Percentiles rank a stretch among this genome's conserved stretches.
Conservation (phyloP, 257 asterid species). For the Lavandula angustifolia region DNA sequence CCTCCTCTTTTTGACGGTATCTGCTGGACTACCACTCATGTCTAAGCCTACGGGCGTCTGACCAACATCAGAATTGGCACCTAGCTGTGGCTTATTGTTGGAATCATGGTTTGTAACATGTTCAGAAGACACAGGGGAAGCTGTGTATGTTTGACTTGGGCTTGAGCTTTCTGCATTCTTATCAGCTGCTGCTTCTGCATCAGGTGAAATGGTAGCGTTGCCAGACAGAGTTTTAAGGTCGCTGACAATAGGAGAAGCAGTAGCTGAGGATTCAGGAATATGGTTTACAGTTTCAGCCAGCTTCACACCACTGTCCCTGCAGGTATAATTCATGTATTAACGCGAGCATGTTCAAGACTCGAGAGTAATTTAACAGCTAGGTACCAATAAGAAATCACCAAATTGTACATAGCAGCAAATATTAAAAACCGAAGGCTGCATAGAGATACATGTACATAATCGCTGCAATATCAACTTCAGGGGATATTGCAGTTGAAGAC, state of each 20-base stretch:
- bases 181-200: constrained; percentile 39
- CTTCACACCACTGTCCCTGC: constrained; percentile 62
- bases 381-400: constrained; percentile 14
- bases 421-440: constrained; percentile 13
- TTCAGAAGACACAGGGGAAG: constrained; percentile 53
- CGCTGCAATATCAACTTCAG: constrained; percentile 10
- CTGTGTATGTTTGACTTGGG: constrained; percentile 49
- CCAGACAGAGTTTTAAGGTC: constrained; percentile 29
- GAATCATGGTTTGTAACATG: constrained; percentile 53
- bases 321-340: constrained; percentile 32
- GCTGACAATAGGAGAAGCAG: constrained; percentile 38
- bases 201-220: constrained; percentile 30
- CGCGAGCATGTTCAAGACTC: constrained; percentile 27
- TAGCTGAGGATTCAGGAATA: constrained; percentile 39
- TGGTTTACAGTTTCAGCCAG: constrained; percentile 65
- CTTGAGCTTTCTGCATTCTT: constrained; percentile 51
- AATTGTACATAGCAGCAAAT: background rate
- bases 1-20: constrained; percentile 89
- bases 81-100: constrained; percentile 56
- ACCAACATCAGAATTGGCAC: constrained; percentile 41
- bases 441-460: background rate
- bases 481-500: constrained; percentile 10
- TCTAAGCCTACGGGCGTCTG: constrained; percentile 43
- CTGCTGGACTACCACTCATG: constrained; percentile 72
- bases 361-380: constrained; percentile 24